phyloP scores from a whole-genome alignment of 805 yeast species.

The Yamadazyma nakazawae region DNA sequence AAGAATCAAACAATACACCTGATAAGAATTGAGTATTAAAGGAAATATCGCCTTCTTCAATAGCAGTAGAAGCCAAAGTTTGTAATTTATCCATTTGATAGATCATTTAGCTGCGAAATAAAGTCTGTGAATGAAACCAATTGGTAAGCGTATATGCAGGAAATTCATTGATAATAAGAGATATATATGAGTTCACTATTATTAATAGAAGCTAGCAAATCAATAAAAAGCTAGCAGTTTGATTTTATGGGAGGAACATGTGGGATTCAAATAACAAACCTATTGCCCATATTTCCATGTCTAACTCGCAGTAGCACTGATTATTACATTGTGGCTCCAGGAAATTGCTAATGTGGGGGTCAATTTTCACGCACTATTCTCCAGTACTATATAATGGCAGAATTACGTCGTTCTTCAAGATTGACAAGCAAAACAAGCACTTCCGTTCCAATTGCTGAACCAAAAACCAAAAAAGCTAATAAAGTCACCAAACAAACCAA shows the following conservation, averaged over 20 bases:
- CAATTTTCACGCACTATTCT: slow-evolving; percentile 1
- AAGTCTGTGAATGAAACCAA: background rate
- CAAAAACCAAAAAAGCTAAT: slow-evolving; percentile 1
- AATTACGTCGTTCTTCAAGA: slow-evolving; percentile 39
- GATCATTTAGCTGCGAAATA: background rate
- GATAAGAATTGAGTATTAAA: background rate
- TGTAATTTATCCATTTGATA: background rate
- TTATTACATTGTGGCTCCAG: background rate
- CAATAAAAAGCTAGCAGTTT: no score
- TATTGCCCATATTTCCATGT: background rate
- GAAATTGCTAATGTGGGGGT: slow-evolving; percentile 1
- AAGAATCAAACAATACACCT: background rate
- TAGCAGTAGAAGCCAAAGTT: background rate
- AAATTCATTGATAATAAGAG: background rate
- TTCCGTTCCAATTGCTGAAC: slow-evolving; percentile 12
- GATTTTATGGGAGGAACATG: no score
- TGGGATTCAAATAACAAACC: background rate
- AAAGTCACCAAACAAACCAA: slow-evolving; percentile 17
- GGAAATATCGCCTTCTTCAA: background rate
- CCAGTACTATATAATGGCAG: slow-evolving; percentile 23
- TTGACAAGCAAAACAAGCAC: slow-evolving; percentile 16
- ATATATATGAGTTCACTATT: background rate
- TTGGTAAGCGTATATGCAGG: background rate
- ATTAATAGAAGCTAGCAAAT: no score
- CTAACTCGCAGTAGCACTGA: background rate